phyloP scores from a whole-genome alignment of 148 eudicot species.

The Mesembryanthemum crystallinum region DNA sequence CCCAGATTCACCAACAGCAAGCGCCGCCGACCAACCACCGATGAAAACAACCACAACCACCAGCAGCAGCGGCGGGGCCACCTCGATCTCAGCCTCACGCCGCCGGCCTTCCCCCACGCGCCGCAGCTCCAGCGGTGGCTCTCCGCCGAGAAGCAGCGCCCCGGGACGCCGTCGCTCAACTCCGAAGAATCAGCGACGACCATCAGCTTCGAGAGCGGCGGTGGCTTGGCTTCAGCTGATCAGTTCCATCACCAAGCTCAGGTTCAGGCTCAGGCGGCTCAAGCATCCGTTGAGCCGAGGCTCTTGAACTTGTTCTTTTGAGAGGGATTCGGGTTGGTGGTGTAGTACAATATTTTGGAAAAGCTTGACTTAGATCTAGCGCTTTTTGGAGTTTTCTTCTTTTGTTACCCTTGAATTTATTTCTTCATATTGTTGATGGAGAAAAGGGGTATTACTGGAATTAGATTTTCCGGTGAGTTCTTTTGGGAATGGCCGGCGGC shows the following conservation, averaged over 20 bases:
- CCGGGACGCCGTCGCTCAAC: slow-evolving; percentile 53
- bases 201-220: slow-evolving; percentile 46
- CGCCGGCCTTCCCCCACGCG: slow-evolving; percentile 17
- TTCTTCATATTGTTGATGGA: not conserved
- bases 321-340: too few species aligned
- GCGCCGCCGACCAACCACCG: not conserved
- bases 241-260: not conserved
- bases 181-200: slow-evolving; percentile 73
- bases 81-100: slow-evolving; percentile 42
- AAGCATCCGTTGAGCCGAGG: slow-evolving; percentile 20
- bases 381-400: not conserved
- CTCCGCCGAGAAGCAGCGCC: slow-evolving; percentile 31
- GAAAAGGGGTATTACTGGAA: slow-evolving; percentile 21
- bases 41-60: not conserved
- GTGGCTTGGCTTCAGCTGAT: too few species aligned
- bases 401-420: too few species aligned
- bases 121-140: slow-evolving; percentile 11
- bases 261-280: not conserved
- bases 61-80: slow-evolving; percentile 16
- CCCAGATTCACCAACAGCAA: slow-evolving; percentile 23
- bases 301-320: slow-evolving; percentile 46
- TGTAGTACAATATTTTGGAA: too few species aligned
- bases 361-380: slow-evolving; percentile 16
- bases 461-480: slow-evolving; percentile 28
- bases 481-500: slow-evolving; percentile 44